Conservation (phyloP, 805 yeast species). For the Candida palmyrensis region DNA sequence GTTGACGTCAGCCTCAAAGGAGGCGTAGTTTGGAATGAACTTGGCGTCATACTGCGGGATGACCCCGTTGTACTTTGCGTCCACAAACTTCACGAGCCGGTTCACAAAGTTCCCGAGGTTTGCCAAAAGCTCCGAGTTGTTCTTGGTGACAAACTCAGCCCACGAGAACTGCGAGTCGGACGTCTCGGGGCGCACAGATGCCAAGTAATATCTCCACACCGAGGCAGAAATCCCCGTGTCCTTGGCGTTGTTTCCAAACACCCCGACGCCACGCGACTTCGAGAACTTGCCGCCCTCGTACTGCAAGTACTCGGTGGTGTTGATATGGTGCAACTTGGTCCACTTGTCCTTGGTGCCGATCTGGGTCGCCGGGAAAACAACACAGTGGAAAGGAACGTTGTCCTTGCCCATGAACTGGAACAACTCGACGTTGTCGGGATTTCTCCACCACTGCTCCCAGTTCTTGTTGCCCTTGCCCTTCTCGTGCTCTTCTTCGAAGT, state of each 20-base stretch:
- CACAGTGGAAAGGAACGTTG: constrained; percentile 98
- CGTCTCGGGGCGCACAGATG: constrained; percentile 90
- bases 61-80: constrained; percentile 88
- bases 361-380: constrained; percentile 91
- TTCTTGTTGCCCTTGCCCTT: constrained; percentile 28
- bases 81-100: constrained; percentile 84
- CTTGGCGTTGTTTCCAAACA: constrained; percentile 95
- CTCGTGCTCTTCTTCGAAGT: constrained; percentile 45
- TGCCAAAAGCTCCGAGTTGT: constrained; percentile 90
- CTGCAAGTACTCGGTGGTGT: constrained; percentile 94
- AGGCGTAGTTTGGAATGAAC: constrained; percentile 42
- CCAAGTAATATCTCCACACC: constrained; percentile 96
- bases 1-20: constrained; percentile 54
- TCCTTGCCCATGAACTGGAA: constrained; percentile 99
- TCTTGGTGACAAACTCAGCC: constrained; percentile 91
- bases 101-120: constrained; percentile 96
- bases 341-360: constrained; percentile 85
- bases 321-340: constrained; percentile 87
- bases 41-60: constrained; percentile 61
- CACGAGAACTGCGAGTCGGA: constrained; percentile 97
- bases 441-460: constrained; percentile 93
- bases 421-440: constrained; percentile 82
- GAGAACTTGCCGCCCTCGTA: constrained; percentile 98
- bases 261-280: constrained; percentile 96
- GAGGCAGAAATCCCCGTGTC: constrained; percentile 88